phyloP scores from a whole-genome alignment of 306 rosid genomes.

The Medicago truncatula region DNA sequence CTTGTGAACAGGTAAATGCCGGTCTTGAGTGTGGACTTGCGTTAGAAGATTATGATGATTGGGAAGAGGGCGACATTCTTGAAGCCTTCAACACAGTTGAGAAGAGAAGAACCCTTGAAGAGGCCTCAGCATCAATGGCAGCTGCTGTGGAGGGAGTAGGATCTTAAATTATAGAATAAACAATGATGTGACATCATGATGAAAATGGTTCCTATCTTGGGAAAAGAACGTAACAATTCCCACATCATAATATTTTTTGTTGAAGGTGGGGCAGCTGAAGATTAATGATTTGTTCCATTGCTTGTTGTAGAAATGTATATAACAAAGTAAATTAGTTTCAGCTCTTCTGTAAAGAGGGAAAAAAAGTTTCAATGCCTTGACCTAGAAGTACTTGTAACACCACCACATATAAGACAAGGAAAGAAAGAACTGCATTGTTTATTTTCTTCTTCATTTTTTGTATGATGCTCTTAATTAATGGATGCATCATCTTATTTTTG shows the following conservation, averaged over 20 bases:
- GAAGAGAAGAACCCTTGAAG: conserved; percentile 94
- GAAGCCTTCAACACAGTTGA: conserved; percentile 74
- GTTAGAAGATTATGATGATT: conserved; percentile 76
- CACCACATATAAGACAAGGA: conserved; percentile 42
- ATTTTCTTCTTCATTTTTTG: conserved; percentile 47
- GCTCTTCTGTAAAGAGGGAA: conserved; percentile 69
- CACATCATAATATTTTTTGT: conserved; percentile 39
- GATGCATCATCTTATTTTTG: conserved; percentile 47
- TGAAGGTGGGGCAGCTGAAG: conserved; percentile 46
- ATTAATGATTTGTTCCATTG: conserved; percentile 49
- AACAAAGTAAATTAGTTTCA: conserved; percentile 58
- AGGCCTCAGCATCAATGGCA: conserved; percentile 91
- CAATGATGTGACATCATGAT: conserved; percentile 40
- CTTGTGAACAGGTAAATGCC: conserved; percentile 70
- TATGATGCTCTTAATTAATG: conserved; percentile 49
- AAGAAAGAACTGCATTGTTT: conserved; percentile 41
- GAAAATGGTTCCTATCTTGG: conserved; percentile 34
- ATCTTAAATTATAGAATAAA: conserved; percentile 46
- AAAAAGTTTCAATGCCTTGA: conserved; percentile 51
- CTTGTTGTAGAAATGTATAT: conserved; percentile 67
- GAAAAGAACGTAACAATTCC: conserved; percentile 34
- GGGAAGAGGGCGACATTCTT: conserved; percentile 83
- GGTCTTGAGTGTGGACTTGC: conserved; percentile 97
- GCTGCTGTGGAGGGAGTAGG: conserved; percentile 88
- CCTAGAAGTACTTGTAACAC: conserved; percentile 49